Evolutionary conservation across 805 yeast genomes (phyloP).

Genomic region (Yamadazyma paraphyllophila): DNA sequence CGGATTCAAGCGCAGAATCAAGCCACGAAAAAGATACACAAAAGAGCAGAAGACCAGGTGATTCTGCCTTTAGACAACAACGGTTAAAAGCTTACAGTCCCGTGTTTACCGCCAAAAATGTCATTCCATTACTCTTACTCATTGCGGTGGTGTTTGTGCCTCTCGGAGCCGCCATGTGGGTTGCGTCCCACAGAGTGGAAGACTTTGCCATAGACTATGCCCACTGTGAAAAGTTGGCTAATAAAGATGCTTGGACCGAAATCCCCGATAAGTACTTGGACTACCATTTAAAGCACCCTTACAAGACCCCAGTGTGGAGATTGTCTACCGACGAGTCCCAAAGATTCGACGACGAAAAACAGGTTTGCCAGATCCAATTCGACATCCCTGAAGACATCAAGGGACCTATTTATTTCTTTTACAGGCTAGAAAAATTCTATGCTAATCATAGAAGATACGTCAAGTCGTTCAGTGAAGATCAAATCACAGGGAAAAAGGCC

Average conservation of each 20-base stretch:
- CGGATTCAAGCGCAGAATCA: conserved; percentile 18
- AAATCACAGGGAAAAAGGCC: conserved; percentile 40
- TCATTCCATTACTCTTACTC: conserved; percentile 37
- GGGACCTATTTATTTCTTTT: conserved; percentile 43
- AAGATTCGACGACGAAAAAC: conserved; percentile 46
- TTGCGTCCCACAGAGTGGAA: conserved; percentile 37
- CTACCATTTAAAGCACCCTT: conserved; percentile 28
- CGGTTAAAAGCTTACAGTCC: conserved; percentile 50
- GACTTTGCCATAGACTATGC: conserved; percentile 42
- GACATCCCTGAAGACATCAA: conserved; percentile 30
- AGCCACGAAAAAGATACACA: conserved; percentile 42
- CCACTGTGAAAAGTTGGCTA: conserved; percentile 39
- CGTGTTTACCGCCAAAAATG: conserved; percentile 42
- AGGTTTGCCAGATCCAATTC: conserved; percentile 45
- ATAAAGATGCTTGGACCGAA: conserved; percentile 29
- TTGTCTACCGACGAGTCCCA: conserved; percentile 41
- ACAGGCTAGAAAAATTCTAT: conserved; percentile 39
- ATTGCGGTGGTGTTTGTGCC: conserved; percentile 43
- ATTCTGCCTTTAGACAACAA: conserved; percentile 57
- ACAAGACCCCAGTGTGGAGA: conserved; percentile 33
- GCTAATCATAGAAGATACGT: conserved; percentile 46
- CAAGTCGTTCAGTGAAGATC: conserved; percentile 44
- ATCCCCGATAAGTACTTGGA: conserved; percentile 39
- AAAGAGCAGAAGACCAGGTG: conserved; percentile 64
- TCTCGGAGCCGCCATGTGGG: conserved; percentile 48